A percentile compares a stretch with the other conserved stretches of the same genome.
These are phyloP conservation scores for Elaeis guineensis DNA, from an alignment of 176 grass and related monocot genomes.

Conservation along the genomic window DNA sequence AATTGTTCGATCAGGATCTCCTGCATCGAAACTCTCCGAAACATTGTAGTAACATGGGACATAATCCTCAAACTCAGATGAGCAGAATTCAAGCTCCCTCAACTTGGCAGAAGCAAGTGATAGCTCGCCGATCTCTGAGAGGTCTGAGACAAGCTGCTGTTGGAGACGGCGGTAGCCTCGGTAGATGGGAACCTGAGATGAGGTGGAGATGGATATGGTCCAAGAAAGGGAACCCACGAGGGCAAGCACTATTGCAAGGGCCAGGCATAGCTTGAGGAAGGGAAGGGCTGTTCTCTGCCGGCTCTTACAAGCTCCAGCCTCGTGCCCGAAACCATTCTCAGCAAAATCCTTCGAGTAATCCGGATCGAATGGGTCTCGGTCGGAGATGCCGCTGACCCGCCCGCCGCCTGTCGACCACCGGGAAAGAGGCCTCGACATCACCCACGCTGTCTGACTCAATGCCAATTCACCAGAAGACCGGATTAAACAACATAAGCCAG, in stretches of 20 bases:
- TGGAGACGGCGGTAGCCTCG: conserved; percentile 68
- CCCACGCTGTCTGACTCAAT: background rate
- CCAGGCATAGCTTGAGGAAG: conserved; percentile 48
- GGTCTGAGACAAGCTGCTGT: conserved; percentile 80
- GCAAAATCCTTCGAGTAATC: conserved; percentile 42
- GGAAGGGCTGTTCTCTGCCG: conserved; percentile 30
- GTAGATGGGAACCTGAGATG: conserved; percentile 20
- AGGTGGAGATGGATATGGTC: conserved; percentile 61
- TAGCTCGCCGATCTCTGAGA: conserved; percentile 66
- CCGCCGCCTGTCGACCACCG: conserved; percentile 51
- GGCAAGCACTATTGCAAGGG: conserved; percentile 24
- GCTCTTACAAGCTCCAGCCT: conserved; percentile 19
- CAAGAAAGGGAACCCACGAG: conserved; percentile 56
- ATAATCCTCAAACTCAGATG: conserved; percentile 54
- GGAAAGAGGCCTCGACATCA: conserved; percentile 81
- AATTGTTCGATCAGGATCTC: conserved; percentile 47
- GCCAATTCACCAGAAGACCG: conserved; percentile 4
- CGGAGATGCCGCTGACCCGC: conserved; percentile 4
- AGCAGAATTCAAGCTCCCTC: conserved; percentile 64
- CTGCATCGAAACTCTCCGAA: conserved; percentile 54
- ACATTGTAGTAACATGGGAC: conserved; percentile 95
- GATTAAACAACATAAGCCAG: background rate
- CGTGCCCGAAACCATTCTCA: conserved; percentile 52
- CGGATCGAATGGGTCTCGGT: conserved; percentile 16
- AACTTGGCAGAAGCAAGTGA: conserved; percentile 55